These are phyloP conservation scores for Talaromyces rugulosus DNA, from an alignment of 2,329 filamentous ascomycete genomes.

Conservation along the genomic window DNA sequence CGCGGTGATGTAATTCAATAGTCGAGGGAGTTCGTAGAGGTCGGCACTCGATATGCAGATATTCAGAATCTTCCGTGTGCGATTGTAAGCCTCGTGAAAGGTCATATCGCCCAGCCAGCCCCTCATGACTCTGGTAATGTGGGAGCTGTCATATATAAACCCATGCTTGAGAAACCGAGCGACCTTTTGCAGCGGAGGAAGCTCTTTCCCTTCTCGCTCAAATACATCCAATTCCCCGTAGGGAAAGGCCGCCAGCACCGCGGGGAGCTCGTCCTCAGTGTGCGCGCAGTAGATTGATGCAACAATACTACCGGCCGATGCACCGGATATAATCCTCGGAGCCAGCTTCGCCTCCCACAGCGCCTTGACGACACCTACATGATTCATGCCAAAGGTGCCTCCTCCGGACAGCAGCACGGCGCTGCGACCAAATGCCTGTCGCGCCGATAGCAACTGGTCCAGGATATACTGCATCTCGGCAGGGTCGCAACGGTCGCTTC, in stretches of 20 bases:
- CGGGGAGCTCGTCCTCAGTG: slow-evolving; percentile 73
- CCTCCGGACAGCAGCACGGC: slow-evolving; percentile 80
- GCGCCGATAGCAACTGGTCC: slow-evolving; percentile 65
- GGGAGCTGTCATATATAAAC: slow-evolving; percentile 77
- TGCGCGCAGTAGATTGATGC: slow-evolving; percentile 73
- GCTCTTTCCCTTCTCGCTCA: slow-evolving; percentile 56
- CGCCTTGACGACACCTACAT: slow-evolving; percentile 81
- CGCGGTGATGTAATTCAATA: slow-evolving; percentile 89
- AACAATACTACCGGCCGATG: slow-evolving; percentile 83
- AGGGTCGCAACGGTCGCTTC: slow-evolving; percentile 46
- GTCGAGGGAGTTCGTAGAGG: slow-evolving; percentile 76
- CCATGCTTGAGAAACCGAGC: slow-evolving; percentile 75
- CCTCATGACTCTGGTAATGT: slow-evolving; percentile 78
- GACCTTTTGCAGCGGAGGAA: slow-evolving; percentile 65
- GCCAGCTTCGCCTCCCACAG: slow-evolving; percentile 71
- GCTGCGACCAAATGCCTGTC: slow-evolving; percentile 80
- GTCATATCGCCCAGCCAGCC: slow-evolving; percentile 80
- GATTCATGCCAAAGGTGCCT: slow-evolving; percentile 86
- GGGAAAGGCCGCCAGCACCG: slow-evolving; percentile 65
- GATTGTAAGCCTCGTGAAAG: slow-evolving; percentile 92
- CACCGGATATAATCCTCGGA: slow-evolving; percentile 81
- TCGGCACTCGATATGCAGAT: slow-evolving; percentile 88
- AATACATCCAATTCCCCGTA: slow-evolving; percentile 80
- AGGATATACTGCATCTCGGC: slow-evolving; percentile 59
- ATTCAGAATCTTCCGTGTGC: slow-evolving; percentile 86